These are phyloP conservation scores for Jimgerdemannia lactiflua DNA, from an alignment of 192 early-diverging fungal genomes.

Conservation along the genomic window DNA sequence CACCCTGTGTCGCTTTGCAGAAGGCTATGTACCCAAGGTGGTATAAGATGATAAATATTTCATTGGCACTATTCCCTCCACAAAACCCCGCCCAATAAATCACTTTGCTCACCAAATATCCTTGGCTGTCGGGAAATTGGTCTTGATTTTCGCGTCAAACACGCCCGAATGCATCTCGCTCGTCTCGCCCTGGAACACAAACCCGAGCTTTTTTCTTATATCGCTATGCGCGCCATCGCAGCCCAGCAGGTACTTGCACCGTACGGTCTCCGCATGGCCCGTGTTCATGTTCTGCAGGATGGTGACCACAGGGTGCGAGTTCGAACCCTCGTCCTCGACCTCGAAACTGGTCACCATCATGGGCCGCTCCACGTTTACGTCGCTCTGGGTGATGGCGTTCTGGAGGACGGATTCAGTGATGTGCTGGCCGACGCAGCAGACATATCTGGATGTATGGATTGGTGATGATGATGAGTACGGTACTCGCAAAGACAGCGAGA, in stretches of 20 bases:
- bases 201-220: conserved; percentile 21
- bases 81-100: too few species aligned
- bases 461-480: not conserved
- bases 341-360: conserved; percentile 10
- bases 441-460: conserved; percentile 4
- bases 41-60: too few species aligned
- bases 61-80: too few species aligned
- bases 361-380: conserved; percentile 25
- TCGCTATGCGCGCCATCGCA: conserved; percentile 35
- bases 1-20: conserved; percentile 21
- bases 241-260: conserved; percentile 28
- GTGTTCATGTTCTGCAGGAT: conserved; percentile 16
- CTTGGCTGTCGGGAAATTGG: conserved; percentile 20
- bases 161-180: conserved; percentile 19
- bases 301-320: conserved; percentile 12
- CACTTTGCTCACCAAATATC: conserved; percentile 27
- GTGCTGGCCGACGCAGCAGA: conserved; percentile 30
- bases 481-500: not conserved
- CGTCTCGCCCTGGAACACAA: conserved; percentile 19
- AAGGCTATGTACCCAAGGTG: conserved; percentile 11
- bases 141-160: conserved; percentile 26
- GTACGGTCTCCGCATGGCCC: conserved; percentile 1
- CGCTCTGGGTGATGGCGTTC: conserved; percentile 11
- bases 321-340: conserved; percentile 4
- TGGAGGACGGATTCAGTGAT: conserved; percentile 27